These are phyloP conservation scores for Solanum corneliomulleri DNA, from an alignment of 257 asterid species.

Conservation along the genomic window DNA sequence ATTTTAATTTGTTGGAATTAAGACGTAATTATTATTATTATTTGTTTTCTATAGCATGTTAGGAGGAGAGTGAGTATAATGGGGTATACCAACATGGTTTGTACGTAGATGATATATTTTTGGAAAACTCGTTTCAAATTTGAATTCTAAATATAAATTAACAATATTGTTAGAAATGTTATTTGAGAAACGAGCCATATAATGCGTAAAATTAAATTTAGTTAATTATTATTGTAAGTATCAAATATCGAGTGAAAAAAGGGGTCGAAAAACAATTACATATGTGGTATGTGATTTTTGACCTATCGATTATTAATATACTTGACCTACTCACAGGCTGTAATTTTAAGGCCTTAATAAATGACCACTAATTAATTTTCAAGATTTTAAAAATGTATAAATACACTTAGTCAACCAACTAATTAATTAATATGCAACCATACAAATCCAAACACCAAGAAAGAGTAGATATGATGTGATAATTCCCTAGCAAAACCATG, in stretches of 20 bases:
- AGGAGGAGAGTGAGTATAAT: neutral
- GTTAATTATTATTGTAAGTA: rapidly evolving
- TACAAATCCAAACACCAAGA: neutral
- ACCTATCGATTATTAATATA: neutral
- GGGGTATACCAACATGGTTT: neutral
- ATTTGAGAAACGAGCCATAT: neutral
- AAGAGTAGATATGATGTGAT: conserved; percentile 1
- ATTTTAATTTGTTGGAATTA: too few species aligned
- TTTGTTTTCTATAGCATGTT: too few species aligned
- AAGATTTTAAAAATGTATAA: neutral
- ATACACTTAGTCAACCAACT: conserved; percentile 5
- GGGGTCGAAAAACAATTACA: too few species aligned
- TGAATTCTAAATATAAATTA: neutral
- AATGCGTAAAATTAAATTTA: neutral
- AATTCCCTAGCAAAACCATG: conserved; percentile 7
- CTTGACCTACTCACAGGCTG: conserved; percentile 24
- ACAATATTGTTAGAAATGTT: neutral
- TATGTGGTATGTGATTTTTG: neutral
- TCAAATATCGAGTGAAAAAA: too few species aligned
- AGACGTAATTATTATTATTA: too few species aligned
- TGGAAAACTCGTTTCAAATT: neutral
- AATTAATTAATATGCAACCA: neutral
- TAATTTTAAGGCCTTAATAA: conserved; percentile 2
- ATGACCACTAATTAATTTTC: neutral
- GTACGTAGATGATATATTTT: neutral